Base-by-base conservation (phyloP, 805 yeast genomes). In the Saccharomyces mikatae region DNA sequence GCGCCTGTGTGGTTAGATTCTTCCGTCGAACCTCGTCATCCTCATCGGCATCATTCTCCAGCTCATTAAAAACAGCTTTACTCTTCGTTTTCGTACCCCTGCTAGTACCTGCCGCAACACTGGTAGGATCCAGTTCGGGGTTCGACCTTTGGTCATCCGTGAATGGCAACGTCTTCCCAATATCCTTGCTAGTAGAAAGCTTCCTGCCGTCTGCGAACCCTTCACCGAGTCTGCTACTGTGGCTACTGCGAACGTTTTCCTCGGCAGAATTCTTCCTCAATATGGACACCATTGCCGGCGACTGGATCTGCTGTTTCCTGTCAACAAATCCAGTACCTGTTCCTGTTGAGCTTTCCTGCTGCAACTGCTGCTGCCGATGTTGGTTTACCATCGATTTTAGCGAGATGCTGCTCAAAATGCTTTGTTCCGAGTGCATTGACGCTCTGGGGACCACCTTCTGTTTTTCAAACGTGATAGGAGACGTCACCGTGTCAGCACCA, bases 381-480 rank as follows among this genome's bases (percentile, higher is more conserved):
- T 79, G 86, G 60, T 76, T 80, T 60, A 66, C 78, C 53, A 85
- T 81, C 72, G 88, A 87, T 74, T 63, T 71, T 74, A 66, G 80
- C 75, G 71, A 90, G 77, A 78, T 88, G 81, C 73, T 89, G 17
- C 76, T 73, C 44, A 75, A 60, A 9, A 74, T 76, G 44, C 75
- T 71, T 58, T 74, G 78, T 0, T 71, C 73, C 1, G 74, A 70
- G 47, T 71, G 74, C 0, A 74, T 66, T 55, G 77, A 62, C 50
- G 68, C 65, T 52, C 73, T 66, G 3, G 76, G 73, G 3, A 87
- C 77, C 77, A 96, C 92, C 68, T 82, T 61, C 80, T 67, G 68
- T 48, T 84, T 76, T 76, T 81, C 68, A 68, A 82, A 65, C 71
- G 79, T 70, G 14, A 64, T 58, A 22, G 64, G 61, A 6, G 61